Evolutionary conservation across 371 early-diverging fungal species (phyloP).

Genomic region (Actinomucor elegans): DNA sequence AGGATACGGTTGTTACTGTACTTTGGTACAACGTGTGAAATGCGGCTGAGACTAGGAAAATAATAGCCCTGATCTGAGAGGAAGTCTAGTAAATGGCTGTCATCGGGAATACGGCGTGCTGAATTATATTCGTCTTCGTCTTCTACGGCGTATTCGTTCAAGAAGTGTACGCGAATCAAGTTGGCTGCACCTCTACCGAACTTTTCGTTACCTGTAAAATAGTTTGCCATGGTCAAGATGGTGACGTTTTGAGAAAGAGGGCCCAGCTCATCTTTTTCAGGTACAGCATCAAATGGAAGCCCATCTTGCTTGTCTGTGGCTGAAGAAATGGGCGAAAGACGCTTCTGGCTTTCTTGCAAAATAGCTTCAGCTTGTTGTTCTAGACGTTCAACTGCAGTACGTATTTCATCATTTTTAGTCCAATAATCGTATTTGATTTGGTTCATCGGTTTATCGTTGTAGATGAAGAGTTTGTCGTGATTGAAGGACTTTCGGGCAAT

Average conservation of each 20-base stretch:
- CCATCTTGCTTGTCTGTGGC: conserved; percentile 16
- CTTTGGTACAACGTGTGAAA: conserved; percentile 56
- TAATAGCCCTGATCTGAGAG: conserved; percentile 66
- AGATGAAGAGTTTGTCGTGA: conserved; percentile 56
- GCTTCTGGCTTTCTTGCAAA: conserved; percentile 25
- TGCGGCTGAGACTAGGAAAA: conserved; percentile 59
- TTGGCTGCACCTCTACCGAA: conserved; percentile 66
- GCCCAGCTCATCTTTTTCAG: conserved; percentile 33
- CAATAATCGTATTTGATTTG: conserved; percentile 58
- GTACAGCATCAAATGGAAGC: conserved; percentile 17
- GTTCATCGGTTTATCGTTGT: conserved; percentile 55
- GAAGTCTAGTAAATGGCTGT: conserved; percentile 56
- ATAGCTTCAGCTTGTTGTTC: conserved; percentile 45
- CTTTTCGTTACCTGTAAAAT: conserved; percentile 57
- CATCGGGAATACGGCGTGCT: conserved; percentile 50
- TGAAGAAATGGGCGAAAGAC: conserved; percentile 22
- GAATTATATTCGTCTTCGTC: conserved; percentile 51
- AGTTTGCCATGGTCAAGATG: conserved; percentile 58
- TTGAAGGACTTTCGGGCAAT: conserved; percentile 60
- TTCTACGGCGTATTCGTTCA: conserved; percentile 55
- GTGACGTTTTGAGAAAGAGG: conserved; percentile 61
- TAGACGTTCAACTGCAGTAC: conserved; percentile 36
- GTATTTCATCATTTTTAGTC: conserved; percentile 50
- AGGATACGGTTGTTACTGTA: conserved; percentile 39
- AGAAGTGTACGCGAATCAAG: conserved; percentile 57